Conservation (phyloP, 2,329 filamentous ascomycete species). For the Sclerotinia spermophila region DNA sequence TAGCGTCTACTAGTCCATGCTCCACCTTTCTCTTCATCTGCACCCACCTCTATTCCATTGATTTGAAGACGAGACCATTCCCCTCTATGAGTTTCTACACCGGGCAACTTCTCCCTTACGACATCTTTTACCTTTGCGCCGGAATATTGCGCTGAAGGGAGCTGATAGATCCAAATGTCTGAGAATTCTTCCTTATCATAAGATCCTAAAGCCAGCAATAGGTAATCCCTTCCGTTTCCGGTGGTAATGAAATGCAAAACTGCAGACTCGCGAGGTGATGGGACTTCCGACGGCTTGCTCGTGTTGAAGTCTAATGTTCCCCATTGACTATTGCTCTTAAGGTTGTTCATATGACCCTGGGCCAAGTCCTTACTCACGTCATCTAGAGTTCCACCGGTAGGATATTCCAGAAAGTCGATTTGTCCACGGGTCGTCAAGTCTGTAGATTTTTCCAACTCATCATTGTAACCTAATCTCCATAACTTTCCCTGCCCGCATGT, state of each 20-base stretch:
- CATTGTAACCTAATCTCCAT: neutral
- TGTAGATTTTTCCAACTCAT: neutral
- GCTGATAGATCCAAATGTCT: slow-evolving; percentile 11
- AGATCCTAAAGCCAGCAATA: slow-evolving; percentile 1
- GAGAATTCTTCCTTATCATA: neutral
- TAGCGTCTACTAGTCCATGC: slow-evolving; percentile 9
- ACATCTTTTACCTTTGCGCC: slow-evolving; percentile 7
- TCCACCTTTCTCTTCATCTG: slow-evolving; percentile 11
- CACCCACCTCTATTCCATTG: neutral
- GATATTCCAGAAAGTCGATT: neutral
- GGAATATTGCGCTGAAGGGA: neutral
- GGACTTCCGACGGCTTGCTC: neutral
- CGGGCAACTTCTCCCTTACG: neutral
- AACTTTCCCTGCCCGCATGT: slow-evolving; percentile 3
- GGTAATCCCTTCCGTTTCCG: slow-evolving; percentile 8
- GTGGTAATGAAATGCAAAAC: slow-evolving; percentile 4
- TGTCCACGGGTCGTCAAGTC: neutral
- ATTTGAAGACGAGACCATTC: slow-evolving; percentile 13
- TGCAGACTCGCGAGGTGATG: neutral
- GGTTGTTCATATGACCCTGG: neutral
- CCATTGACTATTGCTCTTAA: neutral
- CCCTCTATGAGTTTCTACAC: neutral
- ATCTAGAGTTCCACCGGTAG: slow-evolving; percentile 1
- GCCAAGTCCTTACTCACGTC: neutral
- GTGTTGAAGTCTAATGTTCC: neutral